Evolutionary conservation across 148 eudicot species (phyloP), one percentile per base, ranked within the genome.

Genomic region (Rhododendron williamsianum): DNA sequence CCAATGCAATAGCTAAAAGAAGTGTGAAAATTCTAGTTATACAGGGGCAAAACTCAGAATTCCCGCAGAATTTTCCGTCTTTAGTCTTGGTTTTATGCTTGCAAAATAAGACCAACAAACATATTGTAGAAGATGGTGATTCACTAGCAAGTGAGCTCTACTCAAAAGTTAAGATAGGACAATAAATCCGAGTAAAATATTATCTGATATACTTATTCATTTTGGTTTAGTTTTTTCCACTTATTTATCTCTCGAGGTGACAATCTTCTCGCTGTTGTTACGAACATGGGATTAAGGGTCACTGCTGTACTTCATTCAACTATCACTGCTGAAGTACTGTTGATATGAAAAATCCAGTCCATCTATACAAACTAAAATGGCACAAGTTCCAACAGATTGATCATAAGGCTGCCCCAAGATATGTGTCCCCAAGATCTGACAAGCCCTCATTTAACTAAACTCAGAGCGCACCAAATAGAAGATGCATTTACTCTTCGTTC

Each of bases 401-500:
- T 52, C 21, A 80, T 7, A n/a, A 80, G 23, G 13, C 25, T 33
- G 25, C 46, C 45, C 5, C 82, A 80, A 54, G 18, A 80, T 51
- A 4, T 38, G 27, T 56, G 36, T 33, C 78, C 54, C 52, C 23
- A 48, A 19, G 74, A 35, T 30, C 30, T 38, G 1, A 30, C 7
- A 60, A 16, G n/a, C 35, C 13, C 35, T 4, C 60, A 63, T 80
- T 67, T 23, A 79, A 38, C 60, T 23, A 41, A 21, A 19, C 16
- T 13, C 81, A 18, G 23, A 43, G 18, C 13, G 81, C 21, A 76
- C 60, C 38, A 76, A 33, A 48, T 11, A 51, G 52, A 65, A 87
- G 83, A 86, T 65, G 78, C 12, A 85, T 93, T 89, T 89, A 96
- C 99, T 43, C 96, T 96, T 88, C 99, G 98, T 94, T 96, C 99